Evolutionary conservation across 192 early-diverging fungal species (phyloP).

Genomic region (Gigaspora rosea): DNA sequence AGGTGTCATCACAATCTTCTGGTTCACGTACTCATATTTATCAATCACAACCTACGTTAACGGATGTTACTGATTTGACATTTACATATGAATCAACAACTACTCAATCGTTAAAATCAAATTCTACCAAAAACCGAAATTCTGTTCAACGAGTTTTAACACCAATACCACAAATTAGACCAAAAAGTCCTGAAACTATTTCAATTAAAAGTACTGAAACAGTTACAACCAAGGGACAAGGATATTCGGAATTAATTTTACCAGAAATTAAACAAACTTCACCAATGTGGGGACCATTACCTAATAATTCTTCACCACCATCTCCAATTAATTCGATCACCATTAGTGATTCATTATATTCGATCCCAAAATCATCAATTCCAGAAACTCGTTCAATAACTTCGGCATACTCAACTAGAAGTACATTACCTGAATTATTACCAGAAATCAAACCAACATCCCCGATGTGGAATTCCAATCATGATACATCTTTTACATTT

Average conservation of each 20-base stretch:
- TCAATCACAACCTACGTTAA: no score
- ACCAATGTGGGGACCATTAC: background rate
- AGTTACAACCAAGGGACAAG: background rate
- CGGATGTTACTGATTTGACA: no score
- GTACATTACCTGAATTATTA: background rate
- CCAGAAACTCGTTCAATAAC: background rate
- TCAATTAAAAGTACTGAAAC: background rate
- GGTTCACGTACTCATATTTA: no score
- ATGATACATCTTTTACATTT: no score
- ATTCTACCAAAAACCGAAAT: no score
- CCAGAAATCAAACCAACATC: constrained; percentile 17
- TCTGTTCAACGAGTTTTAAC: no score
- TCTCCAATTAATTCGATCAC: background rate
- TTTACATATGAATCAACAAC: no score
- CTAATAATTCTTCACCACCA: background rate
- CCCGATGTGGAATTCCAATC: background rate
- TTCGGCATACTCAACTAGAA: background rate
- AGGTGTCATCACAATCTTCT: no score
- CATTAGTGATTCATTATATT: background rate
- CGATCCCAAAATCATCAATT: background rate
- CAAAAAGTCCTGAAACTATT: background rate
- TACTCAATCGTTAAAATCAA: no score
- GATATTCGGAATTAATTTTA: background rate
- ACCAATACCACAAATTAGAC: background rate
- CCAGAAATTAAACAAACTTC: background rate